Evolutionary conservation across 1,139 yeast genomes (phyloP), one percentile per base, ranked within the genome.

Genomic region (Chernovozyma aurita): DNA sequence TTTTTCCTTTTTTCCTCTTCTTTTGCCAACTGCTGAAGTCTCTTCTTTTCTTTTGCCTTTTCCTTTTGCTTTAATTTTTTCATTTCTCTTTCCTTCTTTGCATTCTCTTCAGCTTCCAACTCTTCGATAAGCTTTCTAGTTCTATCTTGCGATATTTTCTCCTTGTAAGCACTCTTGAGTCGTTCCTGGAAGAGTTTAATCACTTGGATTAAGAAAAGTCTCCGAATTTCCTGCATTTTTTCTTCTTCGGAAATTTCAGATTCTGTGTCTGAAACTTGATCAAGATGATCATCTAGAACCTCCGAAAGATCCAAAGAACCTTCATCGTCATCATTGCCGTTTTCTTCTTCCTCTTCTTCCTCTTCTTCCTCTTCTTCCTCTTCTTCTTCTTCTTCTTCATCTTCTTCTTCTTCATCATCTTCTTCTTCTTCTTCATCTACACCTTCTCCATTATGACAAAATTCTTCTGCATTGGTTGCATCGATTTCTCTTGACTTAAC

Each of bases 31-130:
- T 80, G 85, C 44, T 74, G 80, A 30, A 74, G 69, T 18, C 83
- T 71, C 55, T 84, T 85, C 70, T 84, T 85, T 48, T 85, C 94
- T 53, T 81, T 80, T 39, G 82, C 80, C 61, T 80, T 81, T 50
- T 86, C 95, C 57, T 77, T 80, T 46, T 84, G 92, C 42, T 73
- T 73, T 43, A 73, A 69, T 52, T 81, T 83, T 59, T 83, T 83
- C 55, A 78, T 76, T 54, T 83, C 92, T 32, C 78, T 78, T 46
- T 82, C 88, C 50, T 76, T 78, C 52, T 79, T 75, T 21, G 80
- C 77, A 34, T 72, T 70, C 46, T 79, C 85, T 56, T 85, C 95
- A 15, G 82, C 86, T 42, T 85, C 95, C 33, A 86, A 71, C 53
- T 86, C 95, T 50, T 78, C 87, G 43, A 85, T 75, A 43, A 84